These are phyloP conservation scores for Myxozyma mucilagina DNA, from an alignment of 805 yeast genomes.

Conservation along the genomic window DNA sequence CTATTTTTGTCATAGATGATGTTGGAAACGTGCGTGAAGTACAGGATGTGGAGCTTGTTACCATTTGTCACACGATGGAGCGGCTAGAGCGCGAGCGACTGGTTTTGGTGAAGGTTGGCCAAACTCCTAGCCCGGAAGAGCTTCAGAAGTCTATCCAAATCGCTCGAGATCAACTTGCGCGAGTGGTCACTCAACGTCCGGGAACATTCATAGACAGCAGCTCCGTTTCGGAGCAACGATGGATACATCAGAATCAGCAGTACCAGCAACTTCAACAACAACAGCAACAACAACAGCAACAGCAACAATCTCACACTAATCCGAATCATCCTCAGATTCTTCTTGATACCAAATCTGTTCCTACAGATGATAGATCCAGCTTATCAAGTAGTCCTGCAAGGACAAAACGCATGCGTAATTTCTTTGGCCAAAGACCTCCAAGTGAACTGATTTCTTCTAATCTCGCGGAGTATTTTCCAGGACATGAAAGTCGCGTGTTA, in stretches of 20 bases:
- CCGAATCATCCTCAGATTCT: background rate
- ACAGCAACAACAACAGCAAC: background rate
- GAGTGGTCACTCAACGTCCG: slow-evolving; percentile 21
- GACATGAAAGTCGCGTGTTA: slow-evolving; percentile 66
- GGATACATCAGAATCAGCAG: background rate
- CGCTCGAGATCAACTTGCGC: slow-evolving; percentile 28
- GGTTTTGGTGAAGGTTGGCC: slow-evolving; percentile 64
- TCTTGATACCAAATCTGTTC: background rate
- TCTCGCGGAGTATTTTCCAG: slow-evolving; percentile 88
- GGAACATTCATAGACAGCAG: slow-evolving; percentile 17
- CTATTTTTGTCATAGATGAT: slow-evolving; percentile 61
- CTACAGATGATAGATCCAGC: background rate
- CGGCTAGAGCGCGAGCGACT: slow-evolving; percentile 68
- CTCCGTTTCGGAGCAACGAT: background rate
- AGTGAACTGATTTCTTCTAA: slow-evolving; percentile 88
- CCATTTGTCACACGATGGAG: slow-evolving; percentile 76
- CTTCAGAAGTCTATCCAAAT: slow-evolving; percentile 33
- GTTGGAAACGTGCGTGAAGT: slow-evolving; percentile 53
- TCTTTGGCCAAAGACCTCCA: slow-evolving; percentile 91
- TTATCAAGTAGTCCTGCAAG: slow-evolving; percentile 7
- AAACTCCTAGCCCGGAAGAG: slow-evolving; percentile 52
- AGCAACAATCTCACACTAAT: background rate
- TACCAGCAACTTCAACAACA: background rate
- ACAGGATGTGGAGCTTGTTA: slow-evolving; percentile 76
- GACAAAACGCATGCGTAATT: slow-evolving; percentile 43